A percentile compares a stretch with the other conserved stretches of the same genome.
Evolutionary conservation across 306 rosid genomes (phyloP).

Genomic region (Gastrolobium villosum): DNA sequence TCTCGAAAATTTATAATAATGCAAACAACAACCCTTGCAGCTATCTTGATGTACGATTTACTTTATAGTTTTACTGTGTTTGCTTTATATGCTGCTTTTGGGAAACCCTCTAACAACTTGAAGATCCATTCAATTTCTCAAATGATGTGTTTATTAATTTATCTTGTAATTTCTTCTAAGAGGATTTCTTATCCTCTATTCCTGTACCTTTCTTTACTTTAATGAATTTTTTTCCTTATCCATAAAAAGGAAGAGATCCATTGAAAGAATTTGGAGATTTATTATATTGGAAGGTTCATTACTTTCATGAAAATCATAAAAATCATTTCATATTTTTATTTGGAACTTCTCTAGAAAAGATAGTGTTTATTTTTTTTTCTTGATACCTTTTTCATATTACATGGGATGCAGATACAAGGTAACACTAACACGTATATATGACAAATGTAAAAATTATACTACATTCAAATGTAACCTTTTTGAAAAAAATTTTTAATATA

Average conservation of each 20-base stretch:
- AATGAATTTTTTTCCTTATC: background rate
- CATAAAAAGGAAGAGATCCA: background rate
- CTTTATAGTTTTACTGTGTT: conserved; percentile 14
- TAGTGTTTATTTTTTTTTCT: background rate
- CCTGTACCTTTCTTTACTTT: background rate
- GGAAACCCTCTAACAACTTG: conserved; percentile 6
- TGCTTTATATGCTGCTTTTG: background rate
- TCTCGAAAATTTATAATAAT: conserved; percentile 41
- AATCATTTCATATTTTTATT: conserved; percentile 16
- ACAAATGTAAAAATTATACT: background rate
- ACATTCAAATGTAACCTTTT: background rate
- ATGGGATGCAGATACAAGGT: background rate
- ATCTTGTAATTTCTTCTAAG: background rate
- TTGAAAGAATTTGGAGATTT: background rate
- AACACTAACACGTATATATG: background rate
- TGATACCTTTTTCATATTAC: background rate
- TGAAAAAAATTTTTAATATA: background rate
- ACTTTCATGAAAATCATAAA: conserved; percentile 7
- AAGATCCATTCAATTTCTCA: background rate
- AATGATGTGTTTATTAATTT: background rate
- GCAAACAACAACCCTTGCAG: conserved; percentile 22
- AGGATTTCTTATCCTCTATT: conserved; percentile 17
- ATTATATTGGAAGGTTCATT: background rate
- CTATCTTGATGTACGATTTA: conserved; percentile 27
- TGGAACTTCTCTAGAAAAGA: background rate